These are phyloP conservation scores for Teratosphaeria viscida DNA, from an alignment of 2,329 filamentous ascomycete species.

Conservation along the genomic window DNA sequence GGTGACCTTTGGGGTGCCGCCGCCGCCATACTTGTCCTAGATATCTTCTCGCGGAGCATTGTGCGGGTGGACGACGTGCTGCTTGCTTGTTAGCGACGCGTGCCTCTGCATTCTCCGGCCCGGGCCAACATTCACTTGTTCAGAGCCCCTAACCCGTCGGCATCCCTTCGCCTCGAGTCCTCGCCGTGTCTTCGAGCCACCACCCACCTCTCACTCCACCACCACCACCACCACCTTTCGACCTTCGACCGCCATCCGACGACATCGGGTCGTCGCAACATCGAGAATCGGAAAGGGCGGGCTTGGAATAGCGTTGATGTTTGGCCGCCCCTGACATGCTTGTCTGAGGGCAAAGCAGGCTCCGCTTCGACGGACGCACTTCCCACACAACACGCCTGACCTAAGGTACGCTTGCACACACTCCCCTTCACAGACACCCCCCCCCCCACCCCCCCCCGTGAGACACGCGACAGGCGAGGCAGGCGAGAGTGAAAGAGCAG, in stretches of 20 bases:
- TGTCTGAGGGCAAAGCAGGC: neutral
- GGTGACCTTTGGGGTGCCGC: neutral
- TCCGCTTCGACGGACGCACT: neutral
- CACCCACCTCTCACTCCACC: neutral
- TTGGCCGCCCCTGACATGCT: neutral
- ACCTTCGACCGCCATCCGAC: neutral
- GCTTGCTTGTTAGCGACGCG: neutral
- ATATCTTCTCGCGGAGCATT: neutral
- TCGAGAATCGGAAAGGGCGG: neutral
- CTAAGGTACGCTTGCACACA: neutral
- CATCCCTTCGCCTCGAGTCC: neutral
- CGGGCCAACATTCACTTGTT: neutral
- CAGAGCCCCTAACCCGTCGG: neutral
- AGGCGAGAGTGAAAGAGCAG: neutral
- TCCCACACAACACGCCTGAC: neutral
- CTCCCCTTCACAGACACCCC: neutral
- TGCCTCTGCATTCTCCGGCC: neutral
- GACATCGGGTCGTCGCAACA: neutral
- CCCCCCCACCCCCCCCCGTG: neutral
- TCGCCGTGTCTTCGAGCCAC: neutral
- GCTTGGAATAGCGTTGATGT: neutral
- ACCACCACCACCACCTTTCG: neutral
- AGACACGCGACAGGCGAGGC: neutral
- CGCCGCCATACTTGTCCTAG: neutral
- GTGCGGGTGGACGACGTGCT: neutral